These are phyloP conservation scores for Cadophora luteo-olivacea DNA, from an alignment of 2,329 filamentous ascomycete genomes.

Conservation along the genomic window DNA sequence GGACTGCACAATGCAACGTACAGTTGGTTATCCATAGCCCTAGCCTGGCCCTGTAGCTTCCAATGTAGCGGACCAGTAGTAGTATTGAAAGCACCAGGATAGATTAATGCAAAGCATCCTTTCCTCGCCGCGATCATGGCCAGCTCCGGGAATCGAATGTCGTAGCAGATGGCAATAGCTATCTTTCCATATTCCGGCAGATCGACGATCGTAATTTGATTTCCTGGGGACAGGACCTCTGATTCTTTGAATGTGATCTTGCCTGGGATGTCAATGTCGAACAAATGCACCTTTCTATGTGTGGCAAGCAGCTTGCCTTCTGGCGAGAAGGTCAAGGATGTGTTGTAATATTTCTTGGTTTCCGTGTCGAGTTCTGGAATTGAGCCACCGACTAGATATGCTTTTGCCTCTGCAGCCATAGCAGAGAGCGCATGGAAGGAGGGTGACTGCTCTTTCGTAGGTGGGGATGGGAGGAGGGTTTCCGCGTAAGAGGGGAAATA, in stretches of 20 bases:
- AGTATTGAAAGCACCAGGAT: slow-evolving; percentile 96
- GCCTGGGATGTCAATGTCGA: slow-evolving; percentile 97
- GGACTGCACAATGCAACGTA: slow-evolving; percentile 95
- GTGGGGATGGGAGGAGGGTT: slow-evolving; percentile 79
- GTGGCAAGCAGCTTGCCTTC: slow-evolving; percentile 80
- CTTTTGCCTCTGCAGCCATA: slow-evolving; percentile 78
- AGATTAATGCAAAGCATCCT: slow-evolving; percentile 87
- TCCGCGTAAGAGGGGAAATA: slow-evolving; percentile 95
- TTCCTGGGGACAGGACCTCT: slow-evolving; percentile 85
- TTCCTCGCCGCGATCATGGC: slow-evolving; percentile 86
- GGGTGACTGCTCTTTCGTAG: slow-evolving; percentile 72
- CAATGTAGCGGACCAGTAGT: slow-evolving; percentile 94
- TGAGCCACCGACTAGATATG: slow-evolving; percentile 88
- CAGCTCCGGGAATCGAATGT: slow-evolving; percentile 94
- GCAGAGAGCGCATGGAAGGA: slow-evolving; percentile 84
- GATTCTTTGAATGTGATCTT: slow-evolving; percentile 92
- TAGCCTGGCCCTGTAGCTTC: slow-evolving; percentile 79
- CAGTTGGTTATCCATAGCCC: slow-evolving; percentile 92
- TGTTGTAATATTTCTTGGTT: slow-evolving; percentile 84
- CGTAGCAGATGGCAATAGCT: slow-evolving; percentile 94
- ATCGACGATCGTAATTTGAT: slow-evolving; percentile 84
- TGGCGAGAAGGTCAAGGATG: slow-evolving; percentile 82
- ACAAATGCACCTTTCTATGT: slow-evolving; percentile 94
- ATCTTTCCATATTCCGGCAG: slow-evolving; percentile 88
- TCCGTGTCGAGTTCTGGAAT: slow-evolving; percentile 80